Percentiles rank a stretch among this genome's conserved stretches.
Conservation (phyloP, 306 rosid genomes). For the Argentina anserina region DNA sequence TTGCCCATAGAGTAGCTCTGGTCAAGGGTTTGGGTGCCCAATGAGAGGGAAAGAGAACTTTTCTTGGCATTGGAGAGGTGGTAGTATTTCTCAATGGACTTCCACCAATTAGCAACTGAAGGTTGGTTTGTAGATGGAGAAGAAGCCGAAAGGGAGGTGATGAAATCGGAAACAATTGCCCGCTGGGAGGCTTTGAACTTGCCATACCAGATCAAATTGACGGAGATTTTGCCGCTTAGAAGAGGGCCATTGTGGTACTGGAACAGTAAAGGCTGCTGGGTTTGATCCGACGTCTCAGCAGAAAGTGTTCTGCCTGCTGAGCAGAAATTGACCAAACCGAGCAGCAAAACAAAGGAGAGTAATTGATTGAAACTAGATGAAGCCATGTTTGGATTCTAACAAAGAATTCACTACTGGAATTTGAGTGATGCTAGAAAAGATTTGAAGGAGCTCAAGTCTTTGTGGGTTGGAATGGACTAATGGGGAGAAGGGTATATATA, state of each 20-base stretch:
- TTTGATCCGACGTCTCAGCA: constrained; percentile 23
- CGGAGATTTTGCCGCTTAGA: constrained; percentile 41
- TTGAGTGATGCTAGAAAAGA: background rate
- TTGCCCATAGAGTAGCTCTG: constrained; percentile 40
- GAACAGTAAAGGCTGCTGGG: constrained; percentile 36
- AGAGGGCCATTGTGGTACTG: constrained; percentile 81
- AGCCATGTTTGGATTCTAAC: constrained; percentile 28
- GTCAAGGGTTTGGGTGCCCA: constrained; percentile 43
- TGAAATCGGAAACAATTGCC: constrained; percentile 55
- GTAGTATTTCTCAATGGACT: constrained; percentile 41
- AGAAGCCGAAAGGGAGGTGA: constrained; percentile 48
- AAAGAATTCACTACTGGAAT: background rate
- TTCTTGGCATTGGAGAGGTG: constrained; percentile 21
- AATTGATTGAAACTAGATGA: constrained; percentile 10
- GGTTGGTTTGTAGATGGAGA: constrained; percentile 32
- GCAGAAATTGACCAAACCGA: constrained; percentile 32
- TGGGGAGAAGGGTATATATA: constrained; percentile 21
- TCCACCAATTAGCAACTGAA: constrained; percentile 55
- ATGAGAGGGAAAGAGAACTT: constrained; percentile 14
- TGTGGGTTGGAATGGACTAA: constrained; percentile 5
- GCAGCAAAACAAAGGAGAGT: constrained; percentile 10
- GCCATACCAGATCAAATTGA: constrained; percentile 77
- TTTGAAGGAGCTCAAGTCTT: background rate
- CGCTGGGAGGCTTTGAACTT: constrained; percentile 59
- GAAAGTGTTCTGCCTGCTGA: constrained; percentile 41